Percentiles rank a stretch among this genome's conserved stretches.
Conservation (phyloP, 176 grass and related monocot genomes). For the Musa itinerans region DNA sequence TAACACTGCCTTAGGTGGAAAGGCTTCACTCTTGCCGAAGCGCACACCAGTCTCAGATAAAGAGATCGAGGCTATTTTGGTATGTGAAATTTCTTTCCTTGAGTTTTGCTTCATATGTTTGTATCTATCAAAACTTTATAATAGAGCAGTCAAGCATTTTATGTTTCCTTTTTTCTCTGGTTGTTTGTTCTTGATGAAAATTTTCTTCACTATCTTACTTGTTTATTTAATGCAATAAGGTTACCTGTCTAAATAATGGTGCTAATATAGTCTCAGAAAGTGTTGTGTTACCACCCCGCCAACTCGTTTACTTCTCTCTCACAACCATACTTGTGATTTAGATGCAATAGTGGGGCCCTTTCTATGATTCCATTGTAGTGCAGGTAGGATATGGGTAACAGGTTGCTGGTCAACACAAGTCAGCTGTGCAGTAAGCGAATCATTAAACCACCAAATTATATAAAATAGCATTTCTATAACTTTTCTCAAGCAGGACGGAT, state of each 20-base stretch:
- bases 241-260: not conserved
- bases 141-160: not conserved
- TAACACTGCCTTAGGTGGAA: conserved; percentile 74
- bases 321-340: no score
- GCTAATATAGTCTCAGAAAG: not conserved
- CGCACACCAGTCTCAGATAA: conserved; percentile 80
- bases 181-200: not conserved
- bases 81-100: conserved; percentile 20
- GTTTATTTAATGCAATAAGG: not conserved
- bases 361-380: no score
- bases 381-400: no score
- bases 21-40: conserved; percentile 86
- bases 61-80: conserved; percentile 96
- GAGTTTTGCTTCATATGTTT: not conserved
- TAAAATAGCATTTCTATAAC: no score
- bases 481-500: no score
- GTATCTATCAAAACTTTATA: not conserved
- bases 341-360: no score
- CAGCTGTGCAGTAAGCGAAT: no score
- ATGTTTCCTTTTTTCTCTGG: not conserved
- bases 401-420: no score
- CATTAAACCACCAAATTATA: no score
- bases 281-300: no score
- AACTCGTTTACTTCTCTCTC: no score
- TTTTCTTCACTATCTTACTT: not conserved